Base-by-base conservation (phyloP, 164 flowering plant species). In the Litsea cubeba region DNA sequence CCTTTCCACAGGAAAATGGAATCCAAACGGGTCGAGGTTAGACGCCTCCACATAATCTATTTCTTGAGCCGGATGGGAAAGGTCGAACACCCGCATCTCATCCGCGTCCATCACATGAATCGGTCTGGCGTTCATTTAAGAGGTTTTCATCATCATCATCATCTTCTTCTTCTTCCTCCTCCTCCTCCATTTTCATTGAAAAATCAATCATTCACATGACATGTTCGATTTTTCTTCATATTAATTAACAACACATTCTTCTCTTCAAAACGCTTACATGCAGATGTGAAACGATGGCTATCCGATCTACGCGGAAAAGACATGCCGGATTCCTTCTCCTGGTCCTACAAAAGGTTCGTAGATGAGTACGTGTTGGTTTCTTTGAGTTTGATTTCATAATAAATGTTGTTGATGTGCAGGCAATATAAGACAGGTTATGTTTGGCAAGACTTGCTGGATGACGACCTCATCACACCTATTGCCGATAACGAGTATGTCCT, bases 211-310 rank as follows among this genome's bases (percentile, higher is more conserved):
- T 20, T 46, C n/a, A 11, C 35, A 66, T 25, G 25, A 1, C 24
- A 20, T 23, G 6, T 30, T 30, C 35, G 0, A 30, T 30, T 30
- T 30, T 30, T 30, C 35, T 30, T 30, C 35, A 30, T 30, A 30
- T 30, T 5, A 30, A 30, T 30, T 30, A 30, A 30, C 5, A 4
- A 30, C 11, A 22, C 11, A 22, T 58, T 65, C 35, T 10, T 32
- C 10, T 25, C 15, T 57, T 71, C n/a, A 5, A 40, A 32, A n/a
- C n/a, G 63, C 8, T n/a, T 28, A 49, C 20, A 14, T 69, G 65
- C 46, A 89, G 98, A 93, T 82, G 83, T 93, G 12, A 93, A 91
- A 88, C 84, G 90, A 77, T 93, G 98, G 96, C 77, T 93, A 14
- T 84, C 86, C 26, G 92, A 88, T 22, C 69, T 91, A 83, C 78